Evolutionary conservation across 1,139 yeast genomes (phyloP), one percentile per base, ranked within the genome.

Genomic region (Kluyveromyces marxianus): DNA sequence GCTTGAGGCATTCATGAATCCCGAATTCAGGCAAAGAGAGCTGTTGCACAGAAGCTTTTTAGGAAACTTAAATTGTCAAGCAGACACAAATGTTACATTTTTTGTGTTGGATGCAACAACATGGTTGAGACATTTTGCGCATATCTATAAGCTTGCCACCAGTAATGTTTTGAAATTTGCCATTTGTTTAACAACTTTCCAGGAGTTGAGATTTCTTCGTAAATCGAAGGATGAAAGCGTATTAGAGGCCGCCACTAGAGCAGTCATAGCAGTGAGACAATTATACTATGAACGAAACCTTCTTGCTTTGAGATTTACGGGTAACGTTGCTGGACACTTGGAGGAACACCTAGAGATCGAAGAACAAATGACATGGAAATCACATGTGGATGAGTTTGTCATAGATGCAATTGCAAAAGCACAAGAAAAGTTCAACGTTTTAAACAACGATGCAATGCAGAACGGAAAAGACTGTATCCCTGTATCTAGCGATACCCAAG

Each of bases 121-220:
- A 50, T 84, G 92, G 92, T 68, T 84, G 52, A 82, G 84, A 55
- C 90, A 83, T 59, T 83, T 89, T 61, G 94, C 92, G 2, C 72
- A 83, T 49, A 71, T 84, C 30, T 84, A 75, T 68, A 84, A 84
- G 60, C 77, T 87, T 56, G 77, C 83, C 14, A 71, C 82, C 35
- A 77, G 77, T 53, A 74, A 74, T 8, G 75, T 82, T 2, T 71
- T 84, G 54, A 77, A 65, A 63, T 74, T 63, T 65, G 77, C 72
- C 58, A 78, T 84, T 5, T 90, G 94, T 38, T 67, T 84, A 49
- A 82, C 85, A 30, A 88, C 85, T 7, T 84, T 84, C 59, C 94
- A 84, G 67, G 94, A 84, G 56, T 67, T 84, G 49, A 68, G 92
- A 54, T 81, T 86, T n/a, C 66, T 84, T 51, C 67, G 94, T 48